Percentiles rank a stretch among this genome's conserved stretches.
These are phyloP conservation scores for Microcos paniculata DNA, from an alignment of 345 rosid genomes.

Conservation along the genomic window DNA sequence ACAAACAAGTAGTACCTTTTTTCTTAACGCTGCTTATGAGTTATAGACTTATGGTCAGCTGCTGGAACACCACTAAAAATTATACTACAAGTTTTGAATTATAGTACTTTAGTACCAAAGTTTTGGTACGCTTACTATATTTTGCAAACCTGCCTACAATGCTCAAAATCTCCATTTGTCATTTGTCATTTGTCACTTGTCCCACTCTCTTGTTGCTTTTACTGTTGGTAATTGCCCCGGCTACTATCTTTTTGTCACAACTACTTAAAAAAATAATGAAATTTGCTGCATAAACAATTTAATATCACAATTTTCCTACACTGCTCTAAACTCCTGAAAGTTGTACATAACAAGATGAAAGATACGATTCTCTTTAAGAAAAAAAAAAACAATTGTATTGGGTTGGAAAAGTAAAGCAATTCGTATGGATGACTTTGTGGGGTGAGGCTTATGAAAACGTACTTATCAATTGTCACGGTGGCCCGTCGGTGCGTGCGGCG, in stretches of 20 bases:
- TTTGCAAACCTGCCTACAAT: background rate
- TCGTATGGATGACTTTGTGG: background rate
- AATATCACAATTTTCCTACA: background rate
- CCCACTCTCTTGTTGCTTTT: background rate
- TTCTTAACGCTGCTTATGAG: too few species aligned
- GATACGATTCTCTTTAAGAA: too few species aligned
- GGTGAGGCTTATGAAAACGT: background rate
- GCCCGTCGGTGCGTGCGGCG: too few species aligned
- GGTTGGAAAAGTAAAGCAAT: background rate
- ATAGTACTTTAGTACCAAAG: background rate
- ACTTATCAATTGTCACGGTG: background rate
- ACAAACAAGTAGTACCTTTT: too few species aligned
- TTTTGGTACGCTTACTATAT: background rate
- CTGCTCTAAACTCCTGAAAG: too few species aligned
- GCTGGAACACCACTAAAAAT: too few species aligned
- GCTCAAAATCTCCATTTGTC: background rate
- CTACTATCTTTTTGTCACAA: too few species aligned
- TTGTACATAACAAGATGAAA: too few species aligned
- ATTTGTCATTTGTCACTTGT: too few species aligned
- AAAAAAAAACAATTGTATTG: too few species aligned
- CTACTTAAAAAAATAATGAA: background rate
- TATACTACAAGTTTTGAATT: background rate
- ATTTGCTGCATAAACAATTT: background rate
- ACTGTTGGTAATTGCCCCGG: background rate
- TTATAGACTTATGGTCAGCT: too few species aligned